Conservation (phyloP, 129 eudicot genomes). For the Helichrysum umbraculigerum region DNA sequence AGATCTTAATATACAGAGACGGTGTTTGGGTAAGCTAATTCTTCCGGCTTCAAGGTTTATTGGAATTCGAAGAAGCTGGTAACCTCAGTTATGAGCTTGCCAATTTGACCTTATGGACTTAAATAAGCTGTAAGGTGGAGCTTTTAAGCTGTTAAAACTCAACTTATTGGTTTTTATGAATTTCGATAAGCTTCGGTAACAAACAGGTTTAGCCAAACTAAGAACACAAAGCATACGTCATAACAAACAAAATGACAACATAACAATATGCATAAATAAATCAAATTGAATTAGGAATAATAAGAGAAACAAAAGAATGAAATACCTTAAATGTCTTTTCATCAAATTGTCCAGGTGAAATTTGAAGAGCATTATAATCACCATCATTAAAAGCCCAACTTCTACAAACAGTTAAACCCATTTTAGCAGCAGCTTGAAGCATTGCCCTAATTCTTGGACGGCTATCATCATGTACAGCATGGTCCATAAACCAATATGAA, state of each 20-base stretch:
- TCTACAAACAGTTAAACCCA: conserved; percentile 97
- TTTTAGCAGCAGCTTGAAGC: conserved; percentile 84
- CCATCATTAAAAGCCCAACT: conserved; percentile 99
- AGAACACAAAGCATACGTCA: conserved; percentile 14
- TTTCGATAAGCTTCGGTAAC: neutral
- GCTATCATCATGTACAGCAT: conserved; percentile 67
- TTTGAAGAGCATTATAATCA: conserved; percentile 88
- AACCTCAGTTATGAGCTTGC: neutral
- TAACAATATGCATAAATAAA: neutral
- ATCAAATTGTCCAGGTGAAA: conserved; percentile 88
- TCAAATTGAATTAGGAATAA: neutral
- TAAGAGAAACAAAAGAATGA: neutral
- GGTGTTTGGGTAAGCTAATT: neutral
- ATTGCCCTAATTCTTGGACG: conserved; percentile 63
- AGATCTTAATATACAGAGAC: conserved; percentile 15
- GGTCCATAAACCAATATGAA: conserved; percentile 98
- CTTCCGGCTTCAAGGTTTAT: neutral
- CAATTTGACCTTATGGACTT: neutral
- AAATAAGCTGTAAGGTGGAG: neutral
- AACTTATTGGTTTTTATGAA: neutral
- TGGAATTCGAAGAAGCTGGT: neutral
- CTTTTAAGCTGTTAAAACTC: neutral
- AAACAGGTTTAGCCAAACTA: neutral
- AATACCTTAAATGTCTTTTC: conserved; percentile 79
- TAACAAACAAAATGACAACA: conserved; percentile 9